Percentiles rank a stretch among this genome's conserved stretches.
Conservation (phyloP, 1,139 yeast species). For the Suhomyces kunorum region DNA sequence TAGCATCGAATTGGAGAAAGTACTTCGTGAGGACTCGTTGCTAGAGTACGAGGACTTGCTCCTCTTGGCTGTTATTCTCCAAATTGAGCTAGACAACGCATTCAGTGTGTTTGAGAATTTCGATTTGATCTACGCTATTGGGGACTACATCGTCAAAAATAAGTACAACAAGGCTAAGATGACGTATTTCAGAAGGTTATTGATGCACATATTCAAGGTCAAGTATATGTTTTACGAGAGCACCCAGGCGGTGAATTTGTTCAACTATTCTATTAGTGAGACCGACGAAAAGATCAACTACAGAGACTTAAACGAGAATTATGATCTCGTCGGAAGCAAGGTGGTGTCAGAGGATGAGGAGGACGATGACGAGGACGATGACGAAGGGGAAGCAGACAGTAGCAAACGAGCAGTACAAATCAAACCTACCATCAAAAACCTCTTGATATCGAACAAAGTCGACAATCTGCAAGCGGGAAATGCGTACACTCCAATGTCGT, state of each 20-base stretch:
- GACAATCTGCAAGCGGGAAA: constrained; percentile 7
- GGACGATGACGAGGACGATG: constrained; percentile 10
- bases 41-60: constrained; percentile 22
- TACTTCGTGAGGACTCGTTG: constrained; percentile 6
- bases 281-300: constrained; percentile 33
- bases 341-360: constrained; percentile 14
- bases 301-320: constrained; percentile 38
- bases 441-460: constrained; percentile 17
- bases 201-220: constrained; percentile 32
- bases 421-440: constrained; percentile 22
- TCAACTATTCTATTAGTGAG: constrained; percentile 41
- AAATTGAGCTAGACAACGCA: constrained; percentile 39
- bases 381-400: constrained; percentile 13
- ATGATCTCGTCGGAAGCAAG: constrained; percentile 28
- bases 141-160: constrained; percentile 35
- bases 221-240: constrained; percentile 38
- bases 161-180: constrained; percentile 20
- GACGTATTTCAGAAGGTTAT: constrained; percentile 23
- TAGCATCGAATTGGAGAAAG: constrained; percentile 27
- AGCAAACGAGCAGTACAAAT: constrained; percentile 13
- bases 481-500: constrained; percentile 24
- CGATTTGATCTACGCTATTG: constrained; percentile 46
- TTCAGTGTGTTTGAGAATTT: constrained; percentile 47
- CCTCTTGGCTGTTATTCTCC: constrained; percentile 35
- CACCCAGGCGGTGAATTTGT: constrained; percentile 41